Evolutionary conservation across 768 basidiomycete species (phyloP).

Genomic region (Dendrothele bispora): DNA sequence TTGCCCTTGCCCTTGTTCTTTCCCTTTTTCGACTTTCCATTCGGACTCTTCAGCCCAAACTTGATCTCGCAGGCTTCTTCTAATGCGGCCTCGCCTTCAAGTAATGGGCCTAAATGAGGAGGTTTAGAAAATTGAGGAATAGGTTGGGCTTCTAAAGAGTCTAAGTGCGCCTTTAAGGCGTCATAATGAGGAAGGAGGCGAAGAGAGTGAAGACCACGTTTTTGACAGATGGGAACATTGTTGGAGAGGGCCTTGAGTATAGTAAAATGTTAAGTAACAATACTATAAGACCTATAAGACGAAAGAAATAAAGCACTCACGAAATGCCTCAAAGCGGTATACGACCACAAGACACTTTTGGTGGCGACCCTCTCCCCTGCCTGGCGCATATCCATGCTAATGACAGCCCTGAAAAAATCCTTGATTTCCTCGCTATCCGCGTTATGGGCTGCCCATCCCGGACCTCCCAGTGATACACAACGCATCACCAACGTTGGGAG

Average conservation of each 20-base stretch:
- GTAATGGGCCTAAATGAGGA: constrained; percentile 59
- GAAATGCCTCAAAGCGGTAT: constrained; percentile 75
- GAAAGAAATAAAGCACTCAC: constrained; percentile 41
- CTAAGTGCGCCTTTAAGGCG: constrained; percentile 61
- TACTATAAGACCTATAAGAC: neutral
- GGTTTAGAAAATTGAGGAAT: constrained; percentile 62
- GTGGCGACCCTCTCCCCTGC: constrained; percentile 78
- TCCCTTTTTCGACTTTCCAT: no score
- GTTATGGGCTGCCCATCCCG: constrained; percentile 69
- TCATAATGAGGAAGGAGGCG: constrained; percentile 62
- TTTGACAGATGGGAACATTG: constrained; percentile 62
- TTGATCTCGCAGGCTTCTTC: constrained; percentile 65
- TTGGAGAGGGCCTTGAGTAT: constrained; percentile 64
- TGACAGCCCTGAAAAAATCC: constrained; percentile 68
- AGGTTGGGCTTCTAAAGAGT: constrained; percentile 58
- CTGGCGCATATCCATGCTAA: constrained; percentile 77
- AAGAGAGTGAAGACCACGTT: constrained; percentile 65
- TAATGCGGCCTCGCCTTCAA: constrained; percentile 60
- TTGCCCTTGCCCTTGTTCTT: no score
- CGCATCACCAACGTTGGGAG: constrained; percentile 70
- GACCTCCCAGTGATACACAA: constrained; percentile 58
- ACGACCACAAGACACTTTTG: constrained; percentile 78
- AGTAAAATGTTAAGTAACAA: neutral
- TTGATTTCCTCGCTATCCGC: constrained; percentile 70
- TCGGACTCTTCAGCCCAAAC: no score